Conservation (phyloP, 306 rosid species). For the Pterocarpus santalinus region DNA sequence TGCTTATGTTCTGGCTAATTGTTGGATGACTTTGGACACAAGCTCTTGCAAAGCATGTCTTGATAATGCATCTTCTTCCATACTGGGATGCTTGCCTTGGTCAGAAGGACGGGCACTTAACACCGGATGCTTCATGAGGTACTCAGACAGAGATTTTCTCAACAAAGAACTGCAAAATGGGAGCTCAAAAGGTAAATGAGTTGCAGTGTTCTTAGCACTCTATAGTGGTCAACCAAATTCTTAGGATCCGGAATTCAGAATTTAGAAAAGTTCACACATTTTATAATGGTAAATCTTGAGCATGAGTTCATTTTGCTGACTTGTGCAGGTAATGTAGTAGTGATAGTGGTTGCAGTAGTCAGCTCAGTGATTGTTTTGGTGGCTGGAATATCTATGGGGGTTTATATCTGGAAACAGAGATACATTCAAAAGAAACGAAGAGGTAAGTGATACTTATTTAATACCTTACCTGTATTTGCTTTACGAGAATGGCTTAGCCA, state of each 20-base stretch:
- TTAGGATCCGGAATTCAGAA: slow-evolving; percentile 22
- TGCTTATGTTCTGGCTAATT: slow-evolving; percentile 77
- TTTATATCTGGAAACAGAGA: slow-evolving; percentile 78
- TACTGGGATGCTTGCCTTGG: slow-evolving; percentile 77
- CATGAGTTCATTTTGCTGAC: slow-evolving; percentile 24
- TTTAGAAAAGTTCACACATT: neutral
- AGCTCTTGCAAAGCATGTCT: slow-evolving; percentile 80
- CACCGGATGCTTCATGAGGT: slow-evolving; percentile 96
- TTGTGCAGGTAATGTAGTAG: slow-evolving; percentile 66
- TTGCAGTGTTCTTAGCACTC: neutral
- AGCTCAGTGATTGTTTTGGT: slow-evolving; percentile 72
- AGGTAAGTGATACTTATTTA: slow-evolving; percentile 60
- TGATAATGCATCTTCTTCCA: slow-evolving; percentile 71
- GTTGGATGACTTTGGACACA: slow-evolving; percentile 79
- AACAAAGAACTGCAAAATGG: slow-evolving; percentile 59
- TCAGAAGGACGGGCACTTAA: slow-evolving; percentile 81
- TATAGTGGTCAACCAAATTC: slow-evolving; percentile 8
- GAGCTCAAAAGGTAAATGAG: slow-evolving; percentile 63
- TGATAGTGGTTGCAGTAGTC: slow-evolving; percentile 65
- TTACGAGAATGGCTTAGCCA: neutral
- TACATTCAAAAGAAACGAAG: slow-evolving; percentile 83
- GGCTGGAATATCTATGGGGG: slow-evolving; percentile 60
- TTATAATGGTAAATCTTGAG: slow-evolving; percentile 25
- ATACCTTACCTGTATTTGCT: slow-evolving; percentile 8
- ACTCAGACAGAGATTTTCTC: slow-evolving; percentile 80